phyloP scores from a whole-genome alignment of 164 flowering plant genomes.

The Annona cherimola region DNA sequence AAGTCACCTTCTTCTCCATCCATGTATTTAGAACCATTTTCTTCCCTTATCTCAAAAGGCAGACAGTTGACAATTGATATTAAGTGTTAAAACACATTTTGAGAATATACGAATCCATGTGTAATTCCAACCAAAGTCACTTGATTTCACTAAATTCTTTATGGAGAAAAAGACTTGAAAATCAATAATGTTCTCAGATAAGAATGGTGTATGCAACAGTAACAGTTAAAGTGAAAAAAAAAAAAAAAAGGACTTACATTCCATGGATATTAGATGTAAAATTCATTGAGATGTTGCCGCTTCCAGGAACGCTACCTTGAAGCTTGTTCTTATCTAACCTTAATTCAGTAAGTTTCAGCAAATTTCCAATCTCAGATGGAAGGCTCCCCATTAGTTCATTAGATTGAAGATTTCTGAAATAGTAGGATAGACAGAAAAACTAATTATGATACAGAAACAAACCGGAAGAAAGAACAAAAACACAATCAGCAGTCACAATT shows the following conservation, averaged over 20 bases:
- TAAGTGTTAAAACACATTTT: too few species aligned
- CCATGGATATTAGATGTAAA: conserved; percentile 29
- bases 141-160: too few species aligned
- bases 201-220: neutral
- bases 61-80: too few species aligned
- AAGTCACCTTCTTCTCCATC: too few species aligned
- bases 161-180: too few species aligned
- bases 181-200: too few species aligned
- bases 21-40: too few species aligned
- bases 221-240: neutral
- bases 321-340: conserved; percentile 77
- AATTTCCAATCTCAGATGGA: conserved; percentile 63
- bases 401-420: conserved; percentile 68
- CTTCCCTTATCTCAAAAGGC: too few species aligned
- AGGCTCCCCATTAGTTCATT: conserved; percentile 72
- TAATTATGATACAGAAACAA: conserved; percentile 2
- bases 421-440: conserved; percentile 1
- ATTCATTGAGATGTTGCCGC: conserved; percentile 18
- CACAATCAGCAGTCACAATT: neutral
- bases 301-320: conserved; percentile 65
- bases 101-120: too few species aligned
- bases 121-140: too few species aligned
- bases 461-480: neutral
- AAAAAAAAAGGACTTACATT: conserved; percentile 39
- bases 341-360: conserved; percentile 60